phyloP scores from a whole-genome alignment of 2,329 filamentous ascomycete species.

The Diaporthe citri region DNA sequence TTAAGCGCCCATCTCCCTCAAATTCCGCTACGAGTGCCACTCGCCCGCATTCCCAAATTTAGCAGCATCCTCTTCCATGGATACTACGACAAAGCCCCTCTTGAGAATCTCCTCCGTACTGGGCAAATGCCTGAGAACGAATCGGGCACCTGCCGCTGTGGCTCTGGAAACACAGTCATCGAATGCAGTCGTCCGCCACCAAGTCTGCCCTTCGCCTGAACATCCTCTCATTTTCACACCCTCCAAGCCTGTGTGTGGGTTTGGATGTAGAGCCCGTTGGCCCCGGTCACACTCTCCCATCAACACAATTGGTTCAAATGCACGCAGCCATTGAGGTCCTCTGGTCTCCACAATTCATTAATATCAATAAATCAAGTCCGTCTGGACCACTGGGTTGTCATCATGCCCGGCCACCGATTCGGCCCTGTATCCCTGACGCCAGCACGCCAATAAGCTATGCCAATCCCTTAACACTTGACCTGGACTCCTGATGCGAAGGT shows the following conservation, averaged over 20 bases:
- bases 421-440: conserved; percentile 38
- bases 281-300: not conserved
- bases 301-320: not conserved
- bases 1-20: conserved; percentile 3
- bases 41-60: not conserved
- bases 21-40: too few relatives aligned
- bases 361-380: conserved; percentile 28
- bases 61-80: not conserved
- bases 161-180: not conserved
- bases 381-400: conserved; percentile 22
- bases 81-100: not conserved
- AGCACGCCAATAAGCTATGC: conserved; percentile 36
- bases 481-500: conserved; percentile 26
- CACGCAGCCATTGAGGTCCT: not conserved
- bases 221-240: too few relatives aligned
- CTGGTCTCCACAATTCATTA: conserved; percentile 20
- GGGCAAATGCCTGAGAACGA: not conserved
- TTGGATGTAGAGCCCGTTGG: not conserved
- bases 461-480: conserved; percentile 32
- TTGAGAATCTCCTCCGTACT: not conserved
- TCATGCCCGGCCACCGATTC: conserved; percentile 11
- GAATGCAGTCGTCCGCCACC: not conserved
- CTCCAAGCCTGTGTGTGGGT: not conserved
- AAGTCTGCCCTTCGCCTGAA: not conserved
- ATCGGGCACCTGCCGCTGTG: not conserved